Base-by-base conservation (phyloP, 192 early-diverging fungal species). In the Umbelopsis ramanniana region DNA sequence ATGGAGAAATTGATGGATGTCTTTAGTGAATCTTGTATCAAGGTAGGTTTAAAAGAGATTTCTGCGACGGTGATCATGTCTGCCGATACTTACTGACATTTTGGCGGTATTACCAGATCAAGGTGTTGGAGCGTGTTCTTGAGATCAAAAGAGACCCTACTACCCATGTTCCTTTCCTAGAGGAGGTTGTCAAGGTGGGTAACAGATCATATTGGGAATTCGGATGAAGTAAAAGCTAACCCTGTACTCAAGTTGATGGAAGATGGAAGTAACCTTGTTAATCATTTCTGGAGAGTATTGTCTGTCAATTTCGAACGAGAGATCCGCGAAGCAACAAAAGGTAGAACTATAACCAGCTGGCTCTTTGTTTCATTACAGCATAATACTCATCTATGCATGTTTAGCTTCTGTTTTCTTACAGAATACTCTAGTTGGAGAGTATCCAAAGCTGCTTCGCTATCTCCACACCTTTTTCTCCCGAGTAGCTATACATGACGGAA, bases 381-480 rank as follows among this genome's bases (percentile, higher is more conserved):
- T 17, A 37, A 37, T 33, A 14, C 19, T 29, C 10, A 19, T 37
- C 29, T 71, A 52, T 57, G 29, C 11, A 19, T 68, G 12, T 29
- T 24, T 24, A 87, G 86, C 75, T 21, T 86, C 84, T 4, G 77
- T 77, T 22, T 88, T 85, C 60, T 46, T 88, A 19, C 86, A 85
- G 52, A 84, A 84, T 57, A 80, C 83, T 23, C 75, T 88, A 43
- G 68, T 85, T n/a, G 79, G 81, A 23, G 86, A 81, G 7, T 88
- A 86, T 60, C 84, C 86, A 71, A 79, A 74, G 45, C 37, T 88
- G 8, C 67, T 88, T 66, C 79, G 80, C 14, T 53, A 86, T 19
- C 54, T 88, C 26, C 83, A 83, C 40, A 83, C 83, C 29, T 86
- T 88, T 68, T 88, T 88, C 75, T 83, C 82, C 14, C 69, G 81